phyloP scores from a whole-genome alignment of 148 eudicot species.

The Amaranthus cruentus region DNA sequence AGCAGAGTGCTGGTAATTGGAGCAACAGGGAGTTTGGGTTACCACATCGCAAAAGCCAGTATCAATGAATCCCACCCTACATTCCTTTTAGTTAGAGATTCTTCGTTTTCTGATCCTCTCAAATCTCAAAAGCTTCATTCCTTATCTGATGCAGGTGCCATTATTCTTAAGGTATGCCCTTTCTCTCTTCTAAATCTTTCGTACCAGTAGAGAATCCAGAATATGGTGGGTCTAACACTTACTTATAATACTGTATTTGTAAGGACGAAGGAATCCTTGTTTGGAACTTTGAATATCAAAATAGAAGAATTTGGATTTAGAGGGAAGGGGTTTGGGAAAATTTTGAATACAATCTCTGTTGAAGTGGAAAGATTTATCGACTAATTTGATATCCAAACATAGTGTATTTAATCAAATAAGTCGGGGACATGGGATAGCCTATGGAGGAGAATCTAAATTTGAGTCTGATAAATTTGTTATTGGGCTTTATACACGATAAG shows the following conservation, averaged over 20 bases:
- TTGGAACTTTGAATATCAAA: no score
- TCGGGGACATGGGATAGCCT: no score
- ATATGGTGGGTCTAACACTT: not conserved
- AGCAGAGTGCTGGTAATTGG: conserved; percentile 70
- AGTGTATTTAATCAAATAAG: no score
- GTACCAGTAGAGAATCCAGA: not conserved
- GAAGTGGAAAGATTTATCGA: no score
- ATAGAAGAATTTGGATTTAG: no score
- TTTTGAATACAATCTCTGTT: no score
- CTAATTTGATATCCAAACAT: no score
- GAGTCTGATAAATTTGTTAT: not conserved
- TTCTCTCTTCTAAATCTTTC: not conserved
- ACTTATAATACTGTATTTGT: no score
- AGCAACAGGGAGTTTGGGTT: conserved; percentile 67
- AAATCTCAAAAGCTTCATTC: conserved; percentile 46
- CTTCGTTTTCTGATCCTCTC: conserved; percentile 40
- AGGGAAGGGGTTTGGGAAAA: no score
- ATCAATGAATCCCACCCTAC: conserved; percentile 61
- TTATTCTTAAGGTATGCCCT: conserved; percentile 41
- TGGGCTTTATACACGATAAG: not conserved
- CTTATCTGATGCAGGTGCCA: conserved; percentile 48
- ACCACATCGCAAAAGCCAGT: conserved; percentile 59
- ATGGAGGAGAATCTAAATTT: not conserved
- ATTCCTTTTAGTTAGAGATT: conserved; percentile 55
- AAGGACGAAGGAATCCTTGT: no score